Percentiles rank a stretch among this genome's conserved stretches.
Evolutionary conservation across 306 rosid genomes (phyloP).

Genomic region (Medicago truncatula): DNA sequence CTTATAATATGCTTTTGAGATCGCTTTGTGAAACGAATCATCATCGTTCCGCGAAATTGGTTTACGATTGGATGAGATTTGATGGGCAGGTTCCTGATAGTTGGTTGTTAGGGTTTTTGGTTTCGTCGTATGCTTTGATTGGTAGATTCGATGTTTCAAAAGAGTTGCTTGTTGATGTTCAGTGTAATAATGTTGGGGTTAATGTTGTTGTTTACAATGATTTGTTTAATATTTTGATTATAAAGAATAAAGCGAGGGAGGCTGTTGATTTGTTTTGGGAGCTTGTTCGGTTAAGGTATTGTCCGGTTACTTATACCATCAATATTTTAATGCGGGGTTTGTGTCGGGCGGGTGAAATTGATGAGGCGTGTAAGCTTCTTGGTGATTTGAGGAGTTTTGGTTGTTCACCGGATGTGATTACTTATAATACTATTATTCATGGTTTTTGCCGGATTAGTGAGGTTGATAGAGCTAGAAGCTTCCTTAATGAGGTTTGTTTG

Average conservation of each 20-base stretch:
- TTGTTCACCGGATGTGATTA: constrained; percentile 66
- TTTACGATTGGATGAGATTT: constrained; percentile 75
- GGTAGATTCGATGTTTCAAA: constrained; percentile 61
- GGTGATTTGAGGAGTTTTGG: constrained; percentile 58
- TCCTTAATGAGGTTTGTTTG: constrained; percentile 59
- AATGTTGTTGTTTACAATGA: constrained; percentile 58
- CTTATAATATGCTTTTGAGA: constrained; percentile 67
- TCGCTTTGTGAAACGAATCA: constrained; percentile 71
- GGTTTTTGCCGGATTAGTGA: constrained; percentile 65
- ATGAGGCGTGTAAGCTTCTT: constrained; percentile 59
- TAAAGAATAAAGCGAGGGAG: constrained; percentile 53
- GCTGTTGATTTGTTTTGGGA: constrained; percentile 67
- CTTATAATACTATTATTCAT: constrained; percentile 69
- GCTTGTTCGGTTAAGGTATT: constrained; percentile 47
- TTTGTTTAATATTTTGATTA: constrained; percentile 64
- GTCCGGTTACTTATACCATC: constrained; percentile 60
- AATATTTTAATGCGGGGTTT: constrained; percentile 71
- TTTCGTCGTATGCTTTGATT: constrained; percentile 57
- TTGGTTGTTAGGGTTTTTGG: constrained; percentile 57
- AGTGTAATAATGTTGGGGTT: constrained; percentile 47
- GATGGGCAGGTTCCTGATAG: constrained; percentile 69
- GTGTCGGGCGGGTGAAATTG: constrained; percentile 57
- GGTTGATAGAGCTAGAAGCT: constrained; percentile 57
- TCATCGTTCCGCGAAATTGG: constrained; percentile 61
- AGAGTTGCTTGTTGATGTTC: constrained; percentile 61